Conservation (phyloP, 108 stramenopile genomes). For the Phaeodactylum tricornutum region DNA sequence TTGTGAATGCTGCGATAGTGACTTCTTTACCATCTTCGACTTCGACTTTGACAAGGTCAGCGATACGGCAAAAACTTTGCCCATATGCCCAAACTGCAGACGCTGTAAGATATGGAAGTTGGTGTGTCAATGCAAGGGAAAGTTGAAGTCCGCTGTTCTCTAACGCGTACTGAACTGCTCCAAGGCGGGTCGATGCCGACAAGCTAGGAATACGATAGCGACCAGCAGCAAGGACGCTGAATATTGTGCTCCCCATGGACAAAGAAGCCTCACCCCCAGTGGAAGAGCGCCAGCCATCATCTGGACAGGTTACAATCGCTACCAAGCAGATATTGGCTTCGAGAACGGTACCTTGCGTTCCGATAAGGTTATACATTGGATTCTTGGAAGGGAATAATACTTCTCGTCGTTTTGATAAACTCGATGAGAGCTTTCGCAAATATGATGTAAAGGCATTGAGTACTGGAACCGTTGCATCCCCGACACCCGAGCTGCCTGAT, state of each 20-base stretch:
- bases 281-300: slow-evolving; percentile 34
- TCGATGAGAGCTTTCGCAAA: slow-evolving; percentile 36
- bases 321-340: slow-evolving; percentile 52
- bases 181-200: slow-evolving; percentile 27
- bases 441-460: slow-evolving; percentile 56
- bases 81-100: slow-evolving; percentile 48
- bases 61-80: slow-evolving; percentile 29
- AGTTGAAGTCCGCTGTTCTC: slow-evolving; percentile 19
- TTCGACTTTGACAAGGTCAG: no score
- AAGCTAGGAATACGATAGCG: slow-evolving; percentile 40
- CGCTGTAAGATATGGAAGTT: slow-evolving; percentile 38
- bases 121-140: slow-evolving; percentile 14
- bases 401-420: slow-evolving; percentile 26
- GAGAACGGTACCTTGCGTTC: slow-evolving; percentile 26
- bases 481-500: slow-evolving; percentile 14
- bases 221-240: slow-evolving; percentile 12
- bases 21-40: no score
- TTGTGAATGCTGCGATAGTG: no score
- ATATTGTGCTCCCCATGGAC: neutral
- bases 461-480: slow-evolving; percentile 53
- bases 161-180: slow-evolving; percentile 44
- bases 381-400: slow-evolving; percentile 66
- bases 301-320: slow-evolving; percentile 58
- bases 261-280: slow-evolving; percentile 2
- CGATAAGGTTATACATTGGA: slow-evolving; percentile 40